phyloP scores from a whole-genome alignment of 2,329 filamentous ascomycete genomes.

The Fusarium newnesense region DNA sequence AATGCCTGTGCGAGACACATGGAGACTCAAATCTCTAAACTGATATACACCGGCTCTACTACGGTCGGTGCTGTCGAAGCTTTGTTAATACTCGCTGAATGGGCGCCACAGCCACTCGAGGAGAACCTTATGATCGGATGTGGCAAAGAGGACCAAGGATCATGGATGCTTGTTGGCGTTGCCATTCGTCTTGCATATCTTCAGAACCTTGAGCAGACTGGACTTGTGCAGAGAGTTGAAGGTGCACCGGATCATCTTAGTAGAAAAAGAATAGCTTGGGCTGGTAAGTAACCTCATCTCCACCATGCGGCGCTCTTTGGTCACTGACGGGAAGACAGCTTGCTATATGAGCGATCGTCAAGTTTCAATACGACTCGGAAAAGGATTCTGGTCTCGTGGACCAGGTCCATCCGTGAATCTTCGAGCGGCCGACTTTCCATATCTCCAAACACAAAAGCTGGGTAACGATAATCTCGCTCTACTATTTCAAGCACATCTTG shows the following conservation, averaged over 20 bases:
- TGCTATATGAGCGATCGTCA: constrained; percentile 75
- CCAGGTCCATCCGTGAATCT: constrained; percentile 74
- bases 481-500: constrained; percentile 76
- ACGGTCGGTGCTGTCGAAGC: constrained; percentile 78
- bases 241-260: constrained; percentile 69
- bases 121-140: constrained; percentile 72
- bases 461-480: constrained; percentile 74
- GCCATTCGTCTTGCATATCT: constrained; percentile 77
- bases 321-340: constrained; percentile 42
- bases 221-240: constrained; percentile 69
- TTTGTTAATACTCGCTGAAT: constrained; percentile 75
- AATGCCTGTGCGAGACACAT: constrained; percentile 75
- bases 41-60: constrained; percentile 73
- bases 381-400: constrained; percentile 79
- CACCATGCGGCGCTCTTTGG: fast-evolving
- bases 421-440: constrained; percentile 74
- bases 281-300: constrained; percentile 51
- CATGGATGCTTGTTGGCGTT: constrained; percentile 81
- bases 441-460: constrained; percentile 66
- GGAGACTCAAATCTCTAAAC: constrained; percentile 73
- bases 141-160: constrained; percentile 78
- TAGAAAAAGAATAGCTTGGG: constrained; percentile 75
- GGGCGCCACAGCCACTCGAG: constrained; percentile 74
- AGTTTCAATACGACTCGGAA: constrained; percentile 76
- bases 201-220: constrained; percentile 74